A percentile compares a stretch with the other conserved stretches of the same genome.
Evolutionary conservation across 345 rosid species (phyloP).

Genomic region (Syzygium aromaticum): DNA sequence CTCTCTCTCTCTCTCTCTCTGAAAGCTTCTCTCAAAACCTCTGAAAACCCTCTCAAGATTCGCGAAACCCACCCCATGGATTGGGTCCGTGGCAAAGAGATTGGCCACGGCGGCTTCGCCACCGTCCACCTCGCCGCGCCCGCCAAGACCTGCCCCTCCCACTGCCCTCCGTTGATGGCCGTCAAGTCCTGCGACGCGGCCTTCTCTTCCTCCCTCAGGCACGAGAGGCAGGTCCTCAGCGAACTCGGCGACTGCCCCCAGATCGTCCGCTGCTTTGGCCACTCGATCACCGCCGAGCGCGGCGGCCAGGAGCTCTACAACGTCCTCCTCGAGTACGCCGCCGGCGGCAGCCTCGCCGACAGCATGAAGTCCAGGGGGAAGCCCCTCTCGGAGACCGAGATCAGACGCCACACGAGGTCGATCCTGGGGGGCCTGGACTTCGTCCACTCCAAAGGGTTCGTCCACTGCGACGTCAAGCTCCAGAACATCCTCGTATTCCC

Average conservation of each 20-base stretch:
- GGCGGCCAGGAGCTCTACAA: constrained; percentile 39
- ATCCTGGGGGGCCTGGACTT: constrained; percentile 48
- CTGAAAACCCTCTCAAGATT: background rate
- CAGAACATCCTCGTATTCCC: constrained; percentile 37
- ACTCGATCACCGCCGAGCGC: constrained; percentile 22
- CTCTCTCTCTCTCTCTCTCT: background rate
- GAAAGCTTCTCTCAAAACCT: background rate
- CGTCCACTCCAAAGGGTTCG: constrained; percentile 55
- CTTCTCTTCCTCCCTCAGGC: constrained; percentile 26
- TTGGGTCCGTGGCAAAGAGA: constrained; percentile 61
- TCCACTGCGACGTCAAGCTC: constrained; percentile 32
- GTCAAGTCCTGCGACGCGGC: constrained; percentile 50
- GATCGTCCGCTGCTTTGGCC: constrained; percentile 50
- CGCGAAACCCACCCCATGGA: constrained; percentile 16
- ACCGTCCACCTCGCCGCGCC: constrained; percentile 40
- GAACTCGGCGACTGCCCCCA: constrained; percentile 32
- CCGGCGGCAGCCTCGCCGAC: constrained; percentile 53
- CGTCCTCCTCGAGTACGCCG: constrained; percentile 64
- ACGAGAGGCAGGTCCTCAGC: constrained; percentile 41
- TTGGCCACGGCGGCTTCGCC: constrained; percentile 65
- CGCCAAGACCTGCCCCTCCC: background rate
- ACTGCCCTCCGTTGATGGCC: constrained; percentile 39
- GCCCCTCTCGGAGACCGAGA: constrained; percentile 44
- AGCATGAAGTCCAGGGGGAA: constrained; percentile 19
- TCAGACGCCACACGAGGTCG: constrained; percentile 30